Conservation (phyloP, 108 stramenopile genomes). For the Schizochytrium sp. region DNA sequence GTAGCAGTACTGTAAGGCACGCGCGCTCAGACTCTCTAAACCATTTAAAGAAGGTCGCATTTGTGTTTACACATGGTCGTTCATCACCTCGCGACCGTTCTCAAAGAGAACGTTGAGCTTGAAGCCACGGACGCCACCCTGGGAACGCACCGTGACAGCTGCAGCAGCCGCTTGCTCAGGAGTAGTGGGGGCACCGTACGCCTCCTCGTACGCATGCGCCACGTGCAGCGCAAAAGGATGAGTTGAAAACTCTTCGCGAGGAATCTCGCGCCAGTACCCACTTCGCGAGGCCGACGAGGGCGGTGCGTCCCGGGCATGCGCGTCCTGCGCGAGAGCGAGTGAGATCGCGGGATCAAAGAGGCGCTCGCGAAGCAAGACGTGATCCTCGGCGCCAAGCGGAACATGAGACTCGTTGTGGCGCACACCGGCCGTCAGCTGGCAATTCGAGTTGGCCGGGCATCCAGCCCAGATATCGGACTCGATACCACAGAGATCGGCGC, state of each 20-base stretch:
- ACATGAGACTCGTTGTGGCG: not conserved
- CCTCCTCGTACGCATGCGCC: constrained; percentile 10
- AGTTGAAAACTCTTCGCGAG: not conserved
- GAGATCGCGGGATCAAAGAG: not conserved
- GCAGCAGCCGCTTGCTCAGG: not conserved
- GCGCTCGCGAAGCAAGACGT: not conserved
- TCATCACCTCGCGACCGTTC: not conserved
- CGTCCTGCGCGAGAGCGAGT: not conserved
- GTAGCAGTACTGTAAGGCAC: too few species aligned
- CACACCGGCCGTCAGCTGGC: not conserved
- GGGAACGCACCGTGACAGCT: not conserved
- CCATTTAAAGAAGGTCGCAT: not conserved
- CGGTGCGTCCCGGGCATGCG: not conserved
- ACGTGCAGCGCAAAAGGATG: not conserved
- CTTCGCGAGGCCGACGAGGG: not conserved
- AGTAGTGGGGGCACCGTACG: not conserved
- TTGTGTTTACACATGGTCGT: not conserved
- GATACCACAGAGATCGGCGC: constrained; percentile 1
- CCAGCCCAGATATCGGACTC: not conserved
- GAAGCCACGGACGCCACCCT: constrained; percentile 1
- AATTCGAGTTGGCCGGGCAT: not conserved
- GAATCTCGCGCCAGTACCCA: not conserved
- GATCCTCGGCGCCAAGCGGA: not conserved
- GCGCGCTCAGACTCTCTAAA: too few species aligned
- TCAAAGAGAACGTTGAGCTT: constrained; percentile 2